Evolutionary conservation across 768 basidiomycete genomes (phyloP).

Genomic region (Brasilioporus rufonigricans): DNA sequence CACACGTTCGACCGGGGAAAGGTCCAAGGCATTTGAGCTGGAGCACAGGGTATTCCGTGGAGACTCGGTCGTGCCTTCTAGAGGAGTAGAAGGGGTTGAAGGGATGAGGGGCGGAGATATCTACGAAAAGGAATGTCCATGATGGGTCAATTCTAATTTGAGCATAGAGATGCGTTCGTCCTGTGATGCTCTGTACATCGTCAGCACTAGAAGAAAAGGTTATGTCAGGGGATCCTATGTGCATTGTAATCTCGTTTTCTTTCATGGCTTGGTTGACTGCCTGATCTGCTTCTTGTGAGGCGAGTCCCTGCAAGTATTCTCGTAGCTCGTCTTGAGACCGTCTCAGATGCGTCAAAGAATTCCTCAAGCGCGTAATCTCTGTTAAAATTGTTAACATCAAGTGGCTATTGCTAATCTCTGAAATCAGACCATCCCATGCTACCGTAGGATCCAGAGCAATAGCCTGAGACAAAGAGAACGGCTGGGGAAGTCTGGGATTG

Average conservation of each 20-base stretch:
- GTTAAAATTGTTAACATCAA: slow-evolving; percentile 1
- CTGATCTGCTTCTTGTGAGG: slow-evolving; percentile 42
- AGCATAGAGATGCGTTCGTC: slow-evolving; percentile 73
- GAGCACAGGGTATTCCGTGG: slow-evolving; percentile 3
- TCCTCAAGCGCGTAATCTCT: slow-evolving; percentile 77
- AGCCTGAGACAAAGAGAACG: slow-evolving; percentile 70
- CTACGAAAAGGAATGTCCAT: slow-evolving; percentile 45
- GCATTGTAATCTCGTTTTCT: slow-evolving; percentile 76
- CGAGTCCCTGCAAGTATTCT: slow-evolving; percentile 41
- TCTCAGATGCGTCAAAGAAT: slow-evolving; percentile 62
- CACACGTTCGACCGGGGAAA: background rate
- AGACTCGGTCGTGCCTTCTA: background rate
- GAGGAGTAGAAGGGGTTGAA: background rate
- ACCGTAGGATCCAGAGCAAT: slow-evolving; percentile 59
- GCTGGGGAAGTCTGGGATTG: slow-evolving; percentile 64
- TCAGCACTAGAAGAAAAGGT: slow-evolving; percentile 11
- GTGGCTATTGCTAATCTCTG: background rate
- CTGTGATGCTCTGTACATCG: slow-evolving; percentile 61
- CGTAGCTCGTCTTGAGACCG: slow-evolving; percentile 60
- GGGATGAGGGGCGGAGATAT: too few relatives aligned
- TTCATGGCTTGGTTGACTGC: slow-evolving; percentile 59
- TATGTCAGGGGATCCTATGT: slow-evolving; percentile 34
- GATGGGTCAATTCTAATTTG: slow-evolving; percentile 60
- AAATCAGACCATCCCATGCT: slow-evolving; percentile 63
- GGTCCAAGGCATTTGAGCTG: slow-evolving; percentile 16